Conservation (phyloP, 352 stramenopile genomes). For the Globisporangium lucens region DNA sequence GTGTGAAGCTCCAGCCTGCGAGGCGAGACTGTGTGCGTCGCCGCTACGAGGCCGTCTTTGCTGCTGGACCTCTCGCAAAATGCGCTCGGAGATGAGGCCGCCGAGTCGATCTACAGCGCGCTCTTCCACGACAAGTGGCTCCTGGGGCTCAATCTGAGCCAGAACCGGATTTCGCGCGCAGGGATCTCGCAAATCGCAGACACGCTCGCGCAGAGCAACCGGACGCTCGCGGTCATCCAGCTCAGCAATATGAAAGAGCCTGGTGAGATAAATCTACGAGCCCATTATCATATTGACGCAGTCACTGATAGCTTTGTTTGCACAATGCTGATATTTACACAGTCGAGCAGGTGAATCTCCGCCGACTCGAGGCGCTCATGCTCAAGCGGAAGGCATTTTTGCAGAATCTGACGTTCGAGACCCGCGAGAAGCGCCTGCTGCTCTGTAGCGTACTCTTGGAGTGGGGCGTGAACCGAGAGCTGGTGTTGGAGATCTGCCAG, state of each 20-base stretch:
- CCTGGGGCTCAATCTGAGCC: conserved; percentile 44
- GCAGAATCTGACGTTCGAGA: conserved; percentile 36
- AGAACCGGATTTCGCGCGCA: conserved; percentile 34
- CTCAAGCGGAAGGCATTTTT: conserved; percentile 24
- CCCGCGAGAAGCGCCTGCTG: conserved; percentile 36
- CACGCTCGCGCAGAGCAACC: conserved; percentile 42
- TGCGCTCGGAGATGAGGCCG: conserved; percentile 33
- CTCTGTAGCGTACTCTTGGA: conserved; percentile 51
- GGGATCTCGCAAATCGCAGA: conserved; percentile 29
- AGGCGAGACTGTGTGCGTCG: conserved; percentile 17
- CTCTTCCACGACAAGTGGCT: conserved; percentile 72
- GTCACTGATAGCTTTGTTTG: neutral
- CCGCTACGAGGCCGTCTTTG: conserved; percentile 15
- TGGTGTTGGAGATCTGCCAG: conserved; percentile 55
- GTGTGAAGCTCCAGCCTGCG: conserved; percentile 60
- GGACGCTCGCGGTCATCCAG: conserved; percentile 40
- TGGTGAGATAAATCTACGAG: neutral
- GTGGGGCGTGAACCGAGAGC: conserved; percentile 43
- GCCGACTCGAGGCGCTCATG: conserved; percentile 24
- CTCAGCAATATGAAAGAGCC: conserved; percentile 29
- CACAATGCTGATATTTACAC: neutral
- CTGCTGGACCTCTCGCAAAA: conserved; percentile 55
- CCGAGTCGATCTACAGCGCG: conserved; percentile 38
- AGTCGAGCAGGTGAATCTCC: conserved; percentile 17
- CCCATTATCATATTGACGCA: no score